Evolutionary conservation across 129 eudicot genomes (phyloP), one percentile per base, ranked within the genome.

Genomic region (Deinandra increscens): DNA sequence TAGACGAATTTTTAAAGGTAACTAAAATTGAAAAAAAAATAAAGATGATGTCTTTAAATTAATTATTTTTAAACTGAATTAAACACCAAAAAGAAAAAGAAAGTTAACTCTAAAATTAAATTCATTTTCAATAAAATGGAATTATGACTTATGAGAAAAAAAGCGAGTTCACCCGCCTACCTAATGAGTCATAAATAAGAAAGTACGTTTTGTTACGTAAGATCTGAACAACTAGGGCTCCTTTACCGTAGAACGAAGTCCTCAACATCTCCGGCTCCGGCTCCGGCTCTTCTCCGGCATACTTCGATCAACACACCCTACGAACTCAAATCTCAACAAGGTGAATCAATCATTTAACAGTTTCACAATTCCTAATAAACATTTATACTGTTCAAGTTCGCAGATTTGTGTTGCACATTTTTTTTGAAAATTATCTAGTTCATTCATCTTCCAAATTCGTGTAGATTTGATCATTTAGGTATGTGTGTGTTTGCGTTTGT

Each of bases 201-300:
- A 26, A 1, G 31, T 26, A 26, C 31, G 31, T 26, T 26, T 26
- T 26, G 31, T 26, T 36, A 36, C 39, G 39, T 36, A 36, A 36
- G 39, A 36, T 36, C 39, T 36, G 15, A 71, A 71, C 45, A 71
- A 59, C 68, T 68, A 68, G 73, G 73, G 62, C 73, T 49, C 73
- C 73, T 33, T 68, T 33, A 31, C 61, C 18, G 26, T 68, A 19
- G 6, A 49, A 17, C 15, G 31, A 66, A 66, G 71, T 66, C 72
- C 72, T 67, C 41, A 67, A 29, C 43, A 67, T 33, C 31, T 67
- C 72, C 26, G 71, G 45, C 31, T 67, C 72, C 26, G 71, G 71
- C 31, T 46, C 70, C 70, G 70, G 38, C 38, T 26, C 56, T 66
- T 66, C 72, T 67, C 72, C 60, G 72, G 46, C 48, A 31, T 45